Evolutionary conservation across 306 rosid species (phyloP).

Genomic region (Quercus robur): DNA sequence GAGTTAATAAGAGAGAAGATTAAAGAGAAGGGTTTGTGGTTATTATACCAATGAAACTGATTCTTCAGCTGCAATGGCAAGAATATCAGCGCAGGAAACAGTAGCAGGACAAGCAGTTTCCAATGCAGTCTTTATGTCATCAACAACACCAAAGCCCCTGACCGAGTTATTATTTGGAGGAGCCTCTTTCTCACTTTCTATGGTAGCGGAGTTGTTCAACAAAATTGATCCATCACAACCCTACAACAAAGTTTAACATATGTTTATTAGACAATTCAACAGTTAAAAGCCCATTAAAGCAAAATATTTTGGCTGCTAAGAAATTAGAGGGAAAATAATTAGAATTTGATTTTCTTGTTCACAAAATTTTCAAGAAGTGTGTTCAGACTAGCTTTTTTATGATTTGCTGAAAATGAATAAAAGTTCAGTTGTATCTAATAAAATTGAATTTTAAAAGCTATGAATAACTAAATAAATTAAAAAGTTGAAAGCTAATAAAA

Average conservation of each 20-base stretch:
- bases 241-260: constrained; percentile 16
- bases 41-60: constrained; percentile 33
- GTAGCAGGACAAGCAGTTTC: constrained; percentile 34
- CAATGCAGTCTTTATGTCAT: constrained; percentile 36
- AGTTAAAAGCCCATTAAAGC: neutral
- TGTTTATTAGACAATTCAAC: neutral
- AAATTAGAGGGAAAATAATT: neutral
- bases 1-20: neutral
- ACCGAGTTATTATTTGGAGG: constrained; percentile 22
- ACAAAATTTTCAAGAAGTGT: too few species aligned
- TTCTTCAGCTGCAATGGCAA: constrained; percentile 43
- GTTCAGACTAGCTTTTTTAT: too few species aligned
- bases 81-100: constrained; percentile 63
- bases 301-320: neutral
- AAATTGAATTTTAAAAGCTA: too few species aligned
- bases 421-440: too few species aligned
- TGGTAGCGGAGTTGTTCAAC: constrained; percentile 32
- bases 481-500: too few species aligned
- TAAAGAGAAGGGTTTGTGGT: neutral
- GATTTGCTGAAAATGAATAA: too few species aligned
- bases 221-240: constrained; percentile 64
- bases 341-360: too few species aligned
- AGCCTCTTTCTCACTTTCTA: constrained; percentile 51
- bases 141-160: constrained; percentile 49
- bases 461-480: too few species aligned